Base-by-base conservation (phyloP, 2,329 filamentous ascomycete species). In the Hymenoscyphus fructigenus region DNA sequence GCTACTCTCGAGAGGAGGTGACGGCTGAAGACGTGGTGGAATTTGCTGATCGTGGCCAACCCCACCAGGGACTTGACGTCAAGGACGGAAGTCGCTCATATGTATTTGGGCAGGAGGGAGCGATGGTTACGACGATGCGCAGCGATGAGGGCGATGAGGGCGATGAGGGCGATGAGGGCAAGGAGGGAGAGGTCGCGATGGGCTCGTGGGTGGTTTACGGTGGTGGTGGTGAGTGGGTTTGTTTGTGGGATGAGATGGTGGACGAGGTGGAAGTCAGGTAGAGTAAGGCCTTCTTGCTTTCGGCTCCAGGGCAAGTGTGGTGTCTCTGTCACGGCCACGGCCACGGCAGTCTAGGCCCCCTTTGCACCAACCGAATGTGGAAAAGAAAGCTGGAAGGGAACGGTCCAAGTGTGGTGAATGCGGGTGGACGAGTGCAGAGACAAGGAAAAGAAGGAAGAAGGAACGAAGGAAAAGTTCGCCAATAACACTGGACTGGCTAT, bases 31-130 rank as follows among this genome's bases (percentile, higher is more conserved):
- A 44, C 55, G 65, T 32, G 50, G 64, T 60, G 57, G 61, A 66
- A 57, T 47, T 63, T 64, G 62, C 26, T 20, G 55, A 53, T 55
- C 59, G 47, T 50, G n/a, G 47, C 61, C 66, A 61, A 66, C 67
- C 57, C 62, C 62, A 60, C 62, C 62, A 64, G 59, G 60, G 50
- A 62, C 63, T 68, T 66, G 68, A 68, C 65, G 67, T 68, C 62
- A 61, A 62, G 68, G 50, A 41, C 20, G 62, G 50, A 57, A 57
- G 55, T 57, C 64, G 67, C 47, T 63, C 67, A 70, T 70, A 44
- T 58, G 64, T 55, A 36, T 32, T n/a, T 58, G 56, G n/a, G 9
- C 12, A 3, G 47, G n/a, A 9, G 47, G n/a, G 47, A 50, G 47
- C 47, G 47, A 50, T 50, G 5, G n/a, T 20, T 23, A 50, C n/a